Percentiles rank a stretch among this genome's conserved stretches.
Evolutionary conservation across 257 asterid species (phyloP).

Genomic region (Capsicum baccatum): DNA sequence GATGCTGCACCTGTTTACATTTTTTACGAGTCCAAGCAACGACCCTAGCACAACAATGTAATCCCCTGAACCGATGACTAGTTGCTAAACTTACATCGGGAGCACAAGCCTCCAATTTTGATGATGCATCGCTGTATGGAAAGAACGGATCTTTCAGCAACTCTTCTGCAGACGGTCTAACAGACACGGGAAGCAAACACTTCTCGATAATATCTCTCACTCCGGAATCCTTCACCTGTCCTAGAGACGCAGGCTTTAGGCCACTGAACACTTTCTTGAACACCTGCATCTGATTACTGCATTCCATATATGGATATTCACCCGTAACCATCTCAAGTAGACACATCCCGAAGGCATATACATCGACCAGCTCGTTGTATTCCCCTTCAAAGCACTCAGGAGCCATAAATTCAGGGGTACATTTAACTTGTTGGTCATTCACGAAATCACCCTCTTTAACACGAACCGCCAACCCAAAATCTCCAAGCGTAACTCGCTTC

Average conservation of each 20-base stretch:
- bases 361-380: constrained; percentile 51
- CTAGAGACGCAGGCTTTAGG: neutral
- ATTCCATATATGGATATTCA: constrained; percentile 51
- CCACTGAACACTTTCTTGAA: constrained; percentile 42
- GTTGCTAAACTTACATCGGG: neutral
- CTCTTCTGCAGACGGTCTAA: neutral
- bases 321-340: constrained; percentile 50
- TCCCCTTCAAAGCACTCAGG: constrained; percentile 53
- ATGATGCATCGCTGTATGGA: neutral
- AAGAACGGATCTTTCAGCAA: constrained; percentile 1
- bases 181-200: neutral
- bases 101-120: neutral
- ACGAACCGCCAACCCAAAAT: constrained; percentile 41
- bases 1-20: neutral
- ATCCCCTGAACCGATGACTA: neutral
- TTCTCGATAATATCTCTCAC: neutral
- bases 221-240: neutral
- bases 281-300: constrained; percentile 44
- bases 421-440: neutral
- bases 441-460: constrained; percentile 25
- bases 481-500: constrained; percentile 44
- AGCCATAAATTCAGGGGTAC: constrained; percentile 58
- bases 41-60: neutral
- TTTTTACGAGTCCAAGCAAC: neutral
- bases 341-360: constrained; percentile 62